These are phyloP conservation scores for Boletus patriciae DNA, from an alignment of 768 basidiomycete genomes.

Conservation along the genomic window DNA sequence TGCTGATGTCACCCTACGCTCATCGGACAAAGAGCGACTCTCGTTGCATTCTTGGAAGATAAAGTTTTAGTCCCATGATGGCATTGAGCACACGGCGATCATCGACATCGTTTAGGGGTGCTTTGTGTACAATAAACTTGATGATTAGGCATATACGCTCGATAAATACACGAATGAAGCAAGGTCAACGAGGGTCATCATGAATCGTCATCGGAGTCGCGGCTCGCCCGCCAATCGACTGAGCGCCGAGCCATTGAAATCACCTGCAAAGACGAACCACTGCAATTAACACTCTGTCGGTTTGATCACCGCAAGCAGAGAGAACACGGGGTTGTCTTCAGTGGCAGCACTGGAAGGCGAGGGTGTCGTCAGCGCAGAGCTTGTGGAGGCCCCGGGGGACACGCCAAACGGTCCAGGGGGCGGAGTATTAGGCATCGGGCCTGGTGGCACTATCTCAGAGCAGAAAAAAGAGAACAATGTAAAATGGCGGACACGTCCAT, in stretches of 20 bases:
- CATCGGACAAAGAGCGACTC: constrained; percentile 9
- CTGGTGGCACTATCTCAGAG: too few species aligned
- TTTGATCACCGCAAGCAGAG: background rate
- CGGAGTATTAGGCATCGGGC: constrained; percentile 39
- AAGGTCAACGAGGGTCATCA: constrained; percentile 7
- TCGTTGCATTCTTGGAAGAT: constrained; percentile 11
- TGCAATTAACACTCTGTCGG: background rate
- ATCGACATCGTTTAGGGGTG: background rate
- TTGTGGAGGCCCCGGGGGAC: constrained; percentile 34
- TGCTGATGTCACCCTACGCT: constrained; percentile 16
- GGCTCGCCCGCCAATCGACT: constrained; percentile 26
- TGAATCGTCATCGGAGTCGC: constrained; percentile 32
- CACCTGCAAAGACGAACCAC: constrained; percentile 14
- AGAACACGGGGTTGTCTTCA: constrained; percentile 36
- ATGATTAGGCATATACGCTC: constrained; percentile 4
- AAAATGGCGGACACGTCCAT: constrained; percentile 11
- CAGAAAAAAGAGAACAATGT: too few species aligned
- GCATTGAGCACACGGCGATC: too few species aligned
- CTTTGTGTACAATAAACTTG: constrained; percentile 3
- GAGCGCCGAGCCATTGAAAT: constrained; percentile 31
- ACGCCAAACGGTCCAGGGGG: constrained; percentile 39
- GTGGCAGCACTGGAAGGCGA: constrained; percentile 39
- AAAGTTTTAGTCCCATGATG: constrained; percentile 1
- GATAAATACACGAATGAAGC: constrained; percentile 12
- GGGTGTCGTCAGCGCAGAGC: constrained; percentile 34